Evolutionary conservation across 1,284 basidiomycete genomes (phyloP), one percentile per base, ranked within the genome.

Genomic region (Pseudozyma hubeiensis): DNA sequence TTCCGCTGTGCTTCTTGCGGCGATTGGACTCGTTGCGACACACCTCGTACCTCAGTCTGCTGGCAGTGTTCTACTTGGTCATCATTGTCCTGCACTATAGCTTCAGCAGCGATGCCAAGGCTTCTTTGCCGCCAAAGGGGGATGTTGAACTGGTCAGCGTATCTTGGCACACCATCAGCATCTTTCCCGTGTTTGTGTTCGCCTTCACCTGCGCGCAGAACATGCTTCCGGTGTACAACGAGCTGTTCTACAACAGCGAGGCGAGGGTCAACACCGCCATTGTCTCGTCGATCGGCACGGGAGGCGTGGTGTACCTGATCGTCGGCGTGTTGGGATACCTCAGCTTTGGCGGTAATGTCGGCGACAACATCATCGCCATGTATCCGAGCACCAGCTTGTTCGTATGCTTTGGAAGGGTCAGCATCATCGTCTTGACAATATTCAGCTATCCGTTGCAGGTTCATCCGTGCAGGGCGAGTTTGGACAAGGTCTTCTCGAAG

Each of bases 181-280:
- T 94, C 89, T 31, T 93, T 93, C 87, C 96, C 0, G 93, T 99
- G 9, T 94, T 97, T 85, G 92, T 98, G 2, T 97, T 97, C 85
- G 93, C 93, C 8, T 84, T 82, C 30, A 84, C 80, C 1, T 82
- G 77, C 63, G 85, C 82, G 1, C 79, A 77, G 61, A 80, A 81
- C 79, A 76, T 73, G 55, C 60, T 50, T 4, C 92, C 94, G 2
- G 90, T 97, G 53, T 97, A 91, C 87, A 98, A 98, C 83, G 97
- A 99, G 85, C 88, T 99, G 34, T 88, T 88, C 71, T 87, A 88
- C 55, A 96, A 95, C 82, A 90, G 89, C 1, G 93, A 97, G 84
- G 80, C 85, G 47, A 89, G 92, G 41, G 91, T 97, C 89, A 96
- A 97, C 84, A 87, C 89, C n/a, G 89, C 97, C 60, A 92, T 97